These are phyloP conservation scores for Letharia columbiana DNA, from an alignment of 495 filamentous ascomycete genomes.

Conservation along the genomic window DNA sequence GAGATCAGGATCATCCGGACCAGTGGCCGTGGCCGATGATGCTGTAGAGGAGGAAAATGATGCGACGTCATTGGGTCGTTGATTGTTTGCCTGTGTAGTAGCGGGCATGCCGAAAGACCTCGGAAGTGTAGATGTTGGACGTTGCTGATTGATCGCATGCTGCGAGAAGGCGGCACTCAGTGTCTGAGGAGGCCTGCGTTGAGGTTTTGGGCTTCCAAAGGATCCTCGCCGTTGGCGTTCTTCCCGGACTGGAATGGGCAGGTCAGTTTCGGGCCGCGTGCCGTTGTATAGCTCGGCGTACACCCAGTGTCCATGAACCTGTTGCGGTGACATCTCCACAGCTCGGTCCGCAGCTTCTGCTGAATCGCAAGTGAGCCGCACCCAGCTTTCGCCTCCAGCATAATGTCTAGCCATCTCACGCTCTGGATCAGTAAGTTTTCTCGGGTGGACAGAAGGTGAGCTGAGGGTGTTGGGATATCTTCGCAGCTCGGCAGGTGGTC, in stretches of 20 bases:
- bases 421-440: slow-evolving; percentile 56
- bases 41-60: slow-evolving; percentile 39
- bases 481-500: slow-evolving; percentile 47
- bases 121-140: slow-evolving; percentile 34
- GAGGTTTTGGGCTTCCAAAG: slow-evolving; percentile 20
- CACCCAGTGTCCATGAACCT: slow-evolving; percentile 65
- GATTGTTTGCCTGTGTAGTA: slow-evolving; percentile 7
- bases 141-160: slow-evolving; percentile 29
- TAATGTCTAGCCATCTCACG: slow-evolving; percentile 66
- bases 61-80: slow-evolving; percentile 30
- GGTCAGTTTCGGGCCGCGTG: slow-evolving; percentile 58
- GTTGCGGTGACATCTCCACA: slow-evolving; percentile 64
- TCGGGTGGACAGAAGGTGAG: slow-evolving; percentile 49
- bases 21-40: slow-evolving; percentile 56
- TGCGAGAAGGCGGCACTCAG: slow-evolving; percentile 34
- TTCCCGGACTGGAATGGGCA: slow-evolving; percentile 45
- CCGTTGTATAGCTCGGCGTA: slow-evolving; percentile 71
- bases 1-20: slow-evolving; percentile 22
- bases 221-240: slow-evolving; percentile 27
- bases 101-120: slow-evolving; percentile 34
- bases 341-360: slow-evolving; percentile 69
- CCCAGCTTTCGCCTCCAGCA: slow-evolving; percentile 76
- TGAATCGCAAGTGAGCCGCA: slow-evolving; percentile 87
- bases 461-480: slow-evolving; percentile 54
- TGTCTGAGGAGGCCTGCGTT: slow-evolving; percentile 29